A percentile compares a stretch with the other conserved stretches of the same genome.
phyloP scores from a whole-genome alignment of 116 monocot genomes.

The Dioscorea cayenensis region DNA sequence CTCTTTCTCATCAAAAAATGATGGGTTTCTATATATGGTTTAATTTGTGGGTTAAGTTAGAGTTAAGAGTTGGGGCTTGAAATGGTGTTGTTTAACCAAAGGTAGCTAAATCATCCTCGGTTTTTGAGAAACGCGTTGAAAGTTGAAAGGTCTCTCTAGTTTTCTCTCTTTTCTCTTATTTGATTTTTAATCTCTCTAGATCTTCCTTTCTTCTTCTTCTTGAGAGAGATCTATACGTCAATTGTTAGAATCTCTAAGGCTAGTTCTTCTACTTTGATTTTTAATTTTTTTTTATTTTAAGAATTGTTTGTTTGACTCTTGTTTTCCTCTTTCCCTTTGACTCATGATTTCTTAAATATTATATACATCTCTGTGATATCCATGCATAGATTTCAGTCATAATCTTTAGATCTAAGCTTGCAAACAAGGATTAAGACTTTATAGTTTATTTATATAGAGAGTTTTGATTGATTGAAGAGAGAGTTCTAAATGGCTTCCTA shows the following conservation, averaged over 20 bases:
- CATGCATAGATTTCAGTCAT: too few species aligned
- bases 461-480: too few species aligned
- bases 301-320: background rate
- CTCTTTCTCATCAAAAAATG: too few species aligned
- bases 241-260: too few species aligned
- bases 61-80: too few species aligned
- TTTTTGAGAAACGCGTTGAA: conserved; percentile 12
- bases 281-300: background rate
- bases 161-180: background rate
- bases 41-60: too few species aligned
- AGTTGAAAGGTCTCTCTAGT: background rate
- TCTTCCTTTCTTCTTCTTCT: too few species aligned
- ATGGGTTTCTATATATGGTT: too few species aligned
- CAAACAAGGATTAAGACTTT: background rate
- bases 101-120: conserved; percentile 19
- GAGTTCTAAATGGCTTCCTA: background rate
- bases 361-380: too few species aligned
- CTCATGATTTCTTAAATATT: background rate
- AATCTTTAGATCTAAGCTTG: background rate
- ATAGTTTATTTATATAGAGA: background rate
- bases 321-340: background rate
- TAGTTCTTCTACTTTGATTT: too few species aligned
- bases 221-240: too few species aligned
- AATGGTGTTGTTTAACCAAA: conserved; percentile 6
- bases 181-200: background rate